A percentile compares a stretch with the other conserved stretches of the same genome.
These are phyloP conservation scores for Epicoccum nigrum DNA, from an alignment of 2,329 filamentous ascomycete genomes.

Conservation along the genomic window DNA sequence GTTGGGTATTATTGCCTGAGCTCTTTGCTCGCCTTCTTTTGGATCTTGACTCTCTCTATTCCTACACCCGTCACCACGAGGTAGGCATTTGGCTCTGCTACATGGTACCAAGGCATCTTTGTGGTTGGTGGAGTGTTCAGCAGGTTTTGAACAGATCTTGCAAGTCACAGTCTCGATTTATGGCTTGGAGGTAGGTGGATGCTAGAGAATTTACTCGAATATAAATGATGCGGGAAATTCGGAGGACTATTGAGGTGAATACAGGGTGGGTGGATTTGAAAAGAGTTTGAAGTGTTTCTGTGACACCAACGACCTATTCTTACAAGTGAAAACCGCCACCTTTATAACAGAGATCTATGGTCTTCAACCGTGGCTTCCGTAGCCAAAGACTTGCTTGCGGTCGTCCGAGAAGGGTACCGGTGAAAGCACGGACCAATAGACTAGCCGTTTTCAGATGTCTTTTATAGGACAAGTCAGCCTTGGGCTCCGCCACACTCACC, in stretches of 20 bases:
- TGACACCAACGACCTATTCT: background rate
- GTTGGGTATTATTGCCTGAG: conserved; percentile 25
- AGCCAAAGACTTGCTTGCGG: conserved; percentile 5
- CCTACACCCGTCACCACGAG: conserved; percentile 84
- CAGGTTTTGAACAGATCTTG: too few species aligned
- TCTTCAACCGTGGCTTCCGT: background rate
- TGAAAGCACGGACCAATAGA: conserved; percentile 5
- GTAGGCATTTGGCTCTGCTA: conserved; percentile 80
- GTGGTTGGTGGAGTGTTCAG: background rate
- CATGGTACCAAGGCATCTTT: conserved; percentile 63
- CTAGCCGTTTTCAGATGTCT: conserved; percentile 1
- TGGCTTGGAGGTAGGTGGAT: too few species aligned
- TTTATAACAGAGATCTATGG: conserved; percentile 1
- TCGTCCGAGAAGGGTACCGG: conserved; percentile 14
- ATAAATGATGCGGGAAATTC: too few species aligned
- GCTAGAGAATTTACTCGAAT: too few species aligned
- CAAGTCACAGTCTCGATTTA: too few species aligned
- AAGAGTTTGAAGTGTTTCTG: too few species aligned
- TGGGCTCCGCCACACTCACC: conserved; percentile 17
- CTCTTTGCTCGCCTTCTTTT: conserved; percentile 66
- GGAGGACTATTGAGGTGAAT: too few species aligned
- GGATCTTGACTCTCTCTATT: conserved; percentile 75
- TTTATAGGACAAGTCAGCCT: conserved; percentile 22
- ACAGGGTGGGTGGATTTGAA: too few species aligned
- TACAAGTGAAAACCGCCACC: background rate